Conservation (phyloP, 106 monocot genomes). For the Vanilla planifolia region DNA sequence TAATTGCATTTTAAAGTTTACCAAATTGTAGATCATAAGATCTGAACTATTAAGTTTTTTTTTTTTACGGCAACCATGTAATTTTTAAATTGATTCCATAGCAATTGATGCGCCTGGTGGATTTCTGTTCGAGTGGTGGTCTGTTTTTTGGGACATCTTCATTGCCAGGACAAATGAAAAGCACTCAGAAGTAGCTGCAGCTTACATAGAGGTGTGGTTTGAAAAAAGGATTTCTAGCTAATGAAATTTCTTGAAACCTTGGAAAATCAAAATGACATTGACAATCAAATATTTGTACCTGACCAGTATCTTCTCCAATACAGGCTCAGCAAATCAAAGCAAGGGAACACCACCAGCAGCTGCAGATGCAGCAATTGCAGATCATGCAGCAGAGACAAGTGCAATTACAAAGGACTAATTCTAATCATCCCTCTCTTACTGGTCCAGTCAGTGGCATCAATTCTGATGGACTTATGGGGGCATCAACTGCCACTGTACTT, state of each 20-base stretch:
- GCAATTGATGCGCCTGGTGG: constrained; percentile 99
- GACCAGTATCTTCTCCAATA: not conserved
- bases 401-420: constrained; percentile 43
- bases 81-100: constrained; percentile 16
- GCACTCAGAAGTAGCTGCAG: constrained; percentile 63
- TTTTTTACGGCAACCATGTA: not conserved
- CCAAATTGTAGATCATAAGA: not conserved
- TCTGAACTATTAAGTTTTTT: no score
- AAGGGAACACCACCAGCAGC: constrained; percentile 70
- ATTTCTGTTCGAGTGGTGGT: constrained; percentile 99
- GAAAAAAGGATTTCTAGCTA: not conserved
- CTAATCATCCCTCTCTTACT: constrained; percentile 49
- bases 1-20: no score
- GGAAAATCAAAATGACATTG: not conserved
- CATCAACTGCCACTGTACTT: constrained; percentile 55
- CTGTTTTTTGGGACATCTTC: constrained; percentile 98
- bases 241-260: no score
- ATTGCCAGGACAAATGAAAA: constrained; percentile 89
- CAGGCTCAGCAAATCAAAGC: constrained; percentile 74
- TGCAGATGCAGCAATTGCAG: constrained; percentile 71
- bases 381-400: constrained; percentile 60
- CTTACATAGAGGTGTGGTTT: constrained; percentile 45
- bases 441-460: constrained; percentile 44
- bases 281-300: not conserved
- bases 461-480: constrained; percentile 63